Evolutionary conservation across 106 monocot genomes (phyloP).

Genomic region (Gastrodia elata): DNA sequence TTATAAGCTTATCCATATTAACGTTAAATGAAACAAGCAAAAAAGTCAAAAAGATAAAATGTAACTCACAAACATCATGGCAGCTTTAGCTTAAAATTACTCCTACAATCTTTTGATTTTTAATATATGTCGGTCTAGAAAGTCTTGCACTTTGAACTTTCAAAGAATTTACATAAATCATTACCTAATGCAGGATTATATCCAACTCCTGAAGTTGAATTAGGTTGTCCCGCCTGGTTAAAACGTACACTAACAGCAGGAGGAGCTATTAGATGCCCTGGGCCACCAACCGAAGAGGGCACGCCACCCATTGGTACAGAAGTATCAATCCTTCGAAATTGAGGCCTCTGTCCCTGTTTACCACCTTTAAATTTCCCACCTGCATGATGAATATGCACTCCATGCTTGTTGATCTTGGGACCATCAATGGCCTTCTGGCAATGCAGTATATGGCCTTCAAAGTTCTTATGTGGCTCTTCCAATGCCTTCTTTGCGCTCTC

Average conservation of each 20-base stretch:
- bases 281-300: conserved; percentile 7
- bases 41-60: no score
- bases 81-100: no score
- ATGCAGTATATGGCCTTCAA: conserved; percentile 65
- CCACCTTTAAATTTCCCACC: conserved; percentile 4
- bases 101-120: no score
- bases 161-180: not conserved
- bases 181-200: conserved; percentile 35
- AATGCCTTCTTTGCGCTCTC: conserved; percentile 74
- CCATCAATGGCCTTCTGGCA: conserved; percentile 88
- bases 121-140: not conserved
- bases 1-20: no score
- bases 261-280: conserved; percentile 57
- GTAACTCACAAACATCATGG: no score
- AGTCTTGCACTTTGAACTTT: not conserved
- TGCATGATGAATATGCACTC: conserved; percentile 3
- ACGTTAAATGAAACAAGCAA: no score
- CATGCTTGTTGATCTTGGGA: conserved; percentile 38
- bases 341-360: conserved; percentile 11
- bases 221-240: conserved; percentile 19
- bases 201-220: conserved; percentile 17
- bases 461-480: conserved; percentile 86
- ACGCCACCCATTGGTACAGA: conserved; percentile 10
- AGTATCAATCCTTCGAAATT: conserved; percentile 17
- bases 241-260: conserved; percentile 8